Base-by-base conservation (phyloP, 345 rosid species). In the Mangifera indica region DNA sequence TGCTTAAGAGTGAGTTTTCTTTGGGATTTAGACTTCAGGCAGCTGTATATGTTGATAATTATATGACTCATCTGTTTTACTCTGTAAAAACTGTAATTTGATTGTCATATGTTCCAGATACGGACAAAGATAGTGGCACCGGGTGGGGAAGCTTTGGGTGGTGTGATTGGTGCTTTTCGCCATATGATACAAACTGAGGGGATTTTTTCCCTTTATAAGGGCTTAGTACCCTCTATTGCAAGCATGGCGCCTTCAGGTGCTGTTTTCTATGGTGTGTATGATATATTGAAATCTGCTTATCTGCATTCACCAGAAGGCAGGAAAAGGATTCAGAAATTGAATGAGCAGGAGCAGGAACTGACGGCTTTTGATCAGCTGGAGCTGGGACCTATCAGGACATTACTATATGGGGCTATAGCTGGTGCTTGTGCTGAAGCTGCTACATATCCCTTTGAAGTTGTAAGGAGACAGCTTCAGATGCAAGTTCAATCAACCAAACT, bases 371-470 rank as follows among this genome's bases (percentile, higher is more conserved):
- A 88, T 52, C 91, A 81, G 78, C 87, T 90, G n/a, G 92, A 90
- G 82, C 82, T 90, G 79, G 91, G 96, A 72, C 89, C 96, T 26
- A 21, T 84, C 48, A 82, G 88, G 81, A 90, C 96, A 55, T 73
- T 88, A 76, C 54, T 90, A 18, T 84, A 90, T 62, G 96, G 91
- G 65, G 96, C 95, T 62, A 44, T 87, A 71, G 84, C 95, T 5
- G 92, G 95, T 63, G 95, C 95, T 65, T 90, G 95, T 77, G 87
- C 95, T 5, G 92, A 90, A 79, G 91, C 89, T 72, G 87, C 89
- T 10, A 86, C 92, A 22, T 90, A 87, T 56, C 91, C 95, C 1
- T 90, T 90, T 86, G 95, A 90, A 79, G 89, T 86, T 68, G 88
- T 87, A 72, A 85, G 95, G 74, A 86, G 95, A 67, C 88, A 71